A percentile compares a stretch with the other conserved stretches of the same genome.
Conservation (phyloP, 768 basidiomycete species). For the Pleurotus cornucopiae region DNA sequence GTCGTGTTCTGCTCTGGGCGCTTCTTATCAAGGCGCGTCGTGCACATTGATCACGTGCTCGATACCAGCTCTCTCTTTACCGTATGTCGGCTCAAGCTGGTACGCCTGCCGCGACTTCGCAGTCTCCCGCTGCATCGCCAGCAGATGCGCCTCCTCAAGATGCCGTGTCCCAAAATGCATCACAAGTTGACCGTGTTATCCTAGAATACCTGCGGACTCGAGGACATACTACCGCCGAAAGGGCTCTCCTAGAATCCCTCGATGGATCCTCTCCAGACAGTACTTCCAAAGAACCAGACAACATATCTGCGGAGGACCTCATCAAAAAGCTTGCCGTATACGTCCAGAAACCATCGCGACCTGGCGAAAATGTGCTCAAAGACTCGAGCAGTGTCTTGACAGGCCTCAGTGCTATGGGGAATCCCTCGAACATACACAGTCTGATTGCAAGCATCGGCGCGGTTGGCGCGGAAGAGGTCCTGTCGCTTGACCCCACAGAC, state of each 20-base stretch:
- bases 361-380: constrained; percentile 69
- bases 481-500: constrained; percentile 79
- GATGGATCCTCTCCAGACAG: constrained; percentile 39
- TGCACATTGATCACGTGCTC: constrained; percentile 8
- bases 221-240: constrained; percentile 45
- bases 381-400: constrained; percentile 63
- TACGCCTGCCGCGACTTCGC: constrained; percentile 48
- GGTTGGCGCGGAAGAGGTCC: constrained; percentile 77
- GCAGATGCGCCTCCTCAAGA: constrained; percentile 32
- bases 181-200: constrained; percentile 38
- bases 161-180: constrained; percentile 28
- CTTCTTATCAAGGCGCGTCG: background rate
- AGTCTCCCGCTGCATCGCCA: constrained; percentile 44
- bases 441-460: constrained; percentile 74
- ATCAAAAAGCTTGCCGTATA: constrained; percentile 59
- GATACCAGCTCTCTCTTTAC: background rate
- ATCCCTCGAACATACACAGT: constrained; percentile 68
- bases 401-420: constrained; percentile 65
- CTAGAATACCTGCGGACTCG: constrained; percentile 47
- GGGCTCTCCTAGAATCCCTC: constrained; percentile 40
- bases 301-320: constrained; percentile 44
- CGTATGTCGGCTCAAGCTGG: constrained; percentile 36
- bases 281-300: constrained; percentile 35
- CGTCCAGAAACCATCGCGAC: constrained; percentile 61
- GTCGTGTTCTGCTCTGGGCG: background rate